Percentiles rank a stretch among this genome's conserved stretches.
These are phyloP conservation scores for Jaltomata sinuosa DNA, from an alignment of 257 asterid genomes.

Conservation along the genomic window DNA sequence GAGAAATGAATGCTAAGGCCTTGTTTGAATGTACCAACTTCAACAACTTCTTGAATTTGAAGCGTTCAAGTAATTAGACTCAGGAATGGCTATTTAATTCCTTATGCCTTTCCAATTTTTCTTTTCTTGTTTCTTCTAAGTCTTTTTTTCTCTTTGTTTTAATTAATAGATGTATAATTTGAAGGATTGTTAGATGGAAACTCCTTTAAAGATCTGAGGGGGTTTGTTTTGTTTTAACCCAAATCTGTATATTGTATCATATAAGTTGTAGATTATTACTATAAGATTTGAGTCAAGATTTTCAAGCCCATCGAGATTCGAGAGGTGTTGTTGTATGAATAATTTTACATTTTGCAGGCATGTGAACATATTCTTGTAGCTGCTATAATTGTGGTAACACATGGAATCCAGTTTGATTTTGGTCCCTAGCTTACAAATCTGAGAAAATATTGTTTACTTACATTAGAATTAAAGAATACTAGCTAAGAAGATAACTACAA, in stretches of 20 bases:
- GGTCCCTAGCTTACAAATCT: background rate
- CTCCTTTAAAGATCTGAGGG: conserved; percentile 32
- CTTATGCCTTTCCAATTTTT: background rate
- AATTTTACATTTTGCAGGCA: conserved; percentile 12
- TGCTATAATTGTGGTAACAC: conserved; percentile 20
- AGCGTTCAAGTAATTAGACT: conserved; percentile 8
- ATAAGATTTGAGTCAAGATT: conserved; percentile 16
- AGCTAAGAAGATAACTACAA: background rate
- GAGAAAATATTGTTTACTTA: background rate
- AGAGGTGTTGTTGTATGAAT: background rate
- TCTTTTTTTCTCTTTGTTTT: background rate
- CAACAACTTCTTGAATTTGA: conserved; percentile 31
- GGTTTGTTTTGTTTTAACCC: conserved; percentile 33
- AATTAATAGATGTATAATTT: conserved; percentile 8
- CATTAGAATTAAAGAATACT: conserved; percentile 4
- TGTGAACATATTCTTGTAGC: conserved; percentile 46
- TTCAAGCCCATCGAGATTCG: background rate
- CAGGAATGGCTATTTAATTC: no score
- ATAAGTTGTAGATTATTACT: conserved; percentile 28
- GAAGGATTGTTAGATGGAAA: conserved; percentile 14
- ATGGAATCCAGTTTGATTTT: conserved; percentile 32
- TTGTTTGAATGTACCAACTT: conserved; percentile 45
- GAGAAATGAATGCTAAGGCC: conserved; percentile 88
- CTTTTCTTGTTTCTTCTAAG: background rate
- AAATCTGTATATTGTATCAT: conserved; percentile 40